phyloP scores from a whole-genome alignment of 2,329 filamentous ascomycete species.

The Rhexocercosporidium sp. region DNA sequence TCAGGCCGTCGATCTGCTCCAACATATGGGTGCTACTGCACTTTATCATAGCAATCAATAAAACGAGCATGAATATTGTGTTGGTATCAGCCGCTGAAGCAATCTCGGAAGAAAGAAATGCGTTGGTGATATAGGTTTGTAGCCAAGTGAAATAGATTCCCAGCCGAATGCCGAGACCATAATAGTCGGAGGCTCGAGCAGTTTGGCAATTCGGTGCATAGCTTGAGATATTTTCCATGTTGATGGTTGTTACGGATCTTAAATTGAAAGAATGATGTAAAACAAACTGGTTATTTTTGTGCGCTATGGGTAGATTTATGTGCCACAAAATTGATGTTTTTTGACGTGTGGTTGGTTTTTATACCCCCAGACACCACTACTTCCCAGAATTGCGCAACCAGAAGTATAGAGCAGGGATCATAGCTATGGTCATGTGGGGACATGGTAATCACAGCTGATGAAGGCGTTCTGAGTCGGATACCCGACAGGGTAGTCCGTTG shows the following conservation, averaged over 20 bases:
- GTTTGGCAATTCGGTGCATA: background rate
- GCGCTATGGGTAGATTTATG: no score
- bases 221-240: background rate
- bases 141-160: background rate
- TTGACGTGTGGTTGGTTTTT: no score
- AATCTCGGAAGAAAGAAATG: background rate
- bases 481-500: no score
- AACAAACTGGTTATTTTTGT: no score
- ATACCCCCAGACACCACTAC: no score
- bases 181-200: background rate
- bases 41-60: background rate
- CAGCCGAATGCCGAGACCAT: background rate
- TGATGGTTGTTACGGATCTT: background rate
- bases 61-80: background rate
- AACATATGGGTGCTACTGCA: background rate
- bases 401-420: no score
- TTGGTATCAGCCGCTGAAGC: background rate
- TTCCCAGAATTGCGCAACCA: no score
- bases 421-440: no score
- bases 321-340: no score
- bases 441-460: no score
- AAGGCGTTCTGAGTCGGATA: no score
- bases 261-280: no score
- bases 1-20: background rate
- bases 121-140: background rate